Percentiles rank a stretch among this genome's conserved stretches.
These are phyloP conservation scores for Moringa oleifera DNA, from an alignment of 345 rosid species.

Conservation along the genomic window DNA sequence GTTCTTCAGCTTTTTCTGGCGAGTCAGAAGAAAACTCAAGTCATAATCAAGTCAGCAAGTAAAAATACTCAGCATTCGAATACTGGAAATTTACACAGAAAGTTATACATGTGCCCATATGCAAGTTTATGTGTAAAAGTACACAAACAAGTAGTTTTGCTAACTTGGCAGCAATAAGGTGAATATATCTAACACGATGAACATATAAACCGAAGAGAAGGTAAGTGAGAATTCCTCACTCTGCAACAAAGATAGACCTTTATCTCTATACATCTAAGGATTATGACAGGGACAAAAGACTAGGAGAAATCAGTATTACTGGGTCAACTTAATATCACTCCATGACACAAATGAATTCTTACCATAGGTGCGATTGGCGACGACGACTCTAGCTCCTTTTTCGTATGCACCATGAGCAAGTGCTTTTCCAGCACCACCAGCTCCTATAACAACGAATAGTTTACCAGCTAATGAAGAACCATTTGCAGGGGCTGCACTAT, in stretches of 20 bases:
- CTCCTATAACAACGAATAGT: conserved; percentile 84
- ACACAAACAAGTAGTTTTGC: no score
- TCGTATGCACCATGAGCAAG: conserved; percentile 92
- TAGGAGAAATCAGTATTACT: conserved; percentile 16
- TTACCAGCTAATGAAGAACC: conserved; percentile 71
- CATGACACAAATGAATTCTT: conserved; percentile 19
- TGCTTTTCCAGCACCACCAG: conserved; percentile 96
- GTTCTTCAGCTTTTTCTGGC: conserved; percentile 55
- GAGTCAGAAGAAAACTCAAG: conserved; percentile 6
- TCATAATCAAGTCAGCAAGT: conserved; percentile 12
- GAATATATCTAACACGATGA: no score
- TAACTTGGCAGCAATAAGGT: no score
- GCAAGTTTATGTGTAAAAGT: no score
- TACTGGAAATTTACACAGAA: no score
- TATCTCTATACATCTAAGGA: no score
- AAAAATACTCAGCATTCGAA: conserved; percentile 4
- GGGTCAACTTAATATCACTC: conserved; percentile 43
- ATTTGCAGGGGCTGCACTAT: conserved; percentile 19
- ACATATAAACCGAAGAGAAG: no score
- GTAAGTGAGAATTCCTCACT: no score
- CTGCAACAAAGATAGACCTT: no score
- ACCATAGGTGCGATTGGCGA: conserved; percentile 90
- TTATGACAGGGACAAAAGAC: neutral
- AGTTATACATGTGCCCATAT: no score
- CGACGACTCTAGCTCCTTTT: conserved; percentile 78